These are phyloP conservation scores for Mycena epipterygia DNA, from an alignment of 768 basidiomycete species.

Conservation along the genomic window DNA sequence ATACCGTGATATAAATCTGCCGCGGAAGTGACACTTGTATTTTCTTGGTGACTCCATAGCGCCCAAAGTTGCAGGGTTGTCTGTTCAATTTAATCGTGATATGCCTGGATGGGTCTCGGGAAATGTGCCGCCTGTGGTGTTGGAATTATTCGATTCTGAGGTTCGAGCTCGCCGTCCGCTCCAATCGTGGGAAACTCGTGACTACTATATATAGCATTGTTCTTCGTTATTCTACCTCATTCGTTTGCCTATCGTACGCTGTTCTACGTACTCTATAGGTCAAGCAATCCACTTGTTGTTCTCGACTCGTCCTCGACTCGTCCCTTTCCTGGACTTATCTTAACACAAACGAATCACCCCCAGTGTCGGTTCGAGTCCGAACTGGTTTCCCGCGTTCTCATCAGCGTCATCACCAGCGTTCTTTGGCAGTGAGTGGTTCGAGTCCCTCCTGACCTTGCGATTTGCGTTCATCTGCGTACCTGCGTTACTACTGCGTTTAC, in stretches of 20 bases:
- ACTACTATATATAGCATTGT: neutral
- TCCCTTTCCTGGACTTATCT: neutral
- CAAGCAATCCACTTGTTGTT: neutral
- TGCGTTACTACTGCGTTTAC: neutral
- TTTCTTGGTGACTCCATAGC: too few relatives aligned
- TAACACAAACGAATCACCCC: neutral
- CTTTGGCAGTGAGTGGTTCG: neutral
- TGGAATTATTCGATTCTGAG: too few relatives aligned
- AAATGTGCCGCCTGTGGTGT: too few relatives aligned
- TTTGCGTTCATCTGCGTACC: neutral
- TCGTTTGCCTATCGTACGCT: neutral
- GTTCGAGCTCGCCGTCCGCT: neutral
- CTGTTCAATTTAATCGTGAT: too few relatives aligned
- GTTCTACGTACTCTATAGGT: neutral
- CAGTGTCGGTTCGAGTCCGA: neutral
- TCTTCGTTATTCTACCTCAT: neutral
- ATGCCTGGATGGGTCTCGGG: too few relatives aligned
- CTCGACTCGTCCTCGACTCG: neutral
- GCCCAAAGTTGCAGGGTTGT: too few relatives aligned
- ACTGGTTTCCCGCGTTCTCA: neutral
- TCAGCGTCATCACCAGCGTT: neutral
- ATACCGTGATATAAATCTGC: too few relatives aligned
- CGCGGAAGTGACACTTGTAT: too few relatives aligned
- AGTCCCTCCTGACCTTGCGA: neutral
- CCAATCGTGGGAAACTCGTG: neutral